phyloP scores from a whole-genome alignment of 345 rosid species.

The Populus davidiana region DNA sequence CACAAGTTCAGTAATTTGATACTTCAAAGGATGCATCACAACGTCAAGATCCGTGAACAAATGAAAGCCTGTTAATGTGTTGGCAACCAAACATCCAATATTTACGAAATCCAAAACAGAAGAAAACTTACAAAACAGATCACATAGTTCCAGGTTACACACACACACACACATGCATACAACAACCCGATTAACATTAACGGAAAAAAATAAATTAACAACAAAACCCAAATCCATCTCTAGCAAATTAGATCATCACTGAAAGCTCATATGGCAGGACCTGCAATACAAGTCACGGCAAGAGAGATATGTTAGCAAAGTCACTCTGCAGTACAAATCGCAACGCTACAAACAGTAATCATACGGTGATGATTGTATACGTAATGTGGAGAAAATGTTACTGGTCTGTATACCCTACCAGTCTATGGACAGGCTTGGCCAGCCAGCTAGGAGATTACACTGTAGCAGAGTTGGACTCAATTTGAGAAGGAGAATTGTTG shows the following conservation, averaged over 20 bases:
- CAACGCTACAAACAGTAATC: not conserved
- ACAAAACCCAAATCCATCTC: not conserved
- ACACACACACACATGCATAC: not conserved
- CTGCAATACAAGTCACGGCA: not conserved
- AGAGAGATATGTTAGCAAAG: not conserved
- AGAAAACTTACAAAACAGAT: slow-evolving; percentile 8
- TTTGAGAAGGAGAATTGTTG: not conserved
- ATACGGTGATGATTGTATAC: not conserved
- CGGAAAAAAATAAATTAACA: not conserved
- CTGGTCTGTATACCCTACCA: not conserved
- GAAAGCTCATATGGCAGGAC: slow-evolving; percentile 4
- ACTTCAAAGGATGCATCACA: not conserved
- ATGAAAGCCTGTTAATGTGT: slow-evolving; percentile 1
- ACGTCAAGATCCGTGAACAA: not conserved
- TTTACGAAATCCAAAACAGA: not conserved
- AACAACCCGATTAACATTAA: not conserved
- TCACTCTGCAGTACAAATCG: not conserved
- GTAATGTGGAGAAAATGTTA: not conserved
- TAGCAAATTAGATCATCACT: slow-evolving; percentile 1
- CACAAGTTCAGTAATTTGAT: not conserved
- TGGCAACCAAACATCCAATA: slow-evolving; percentile 11
- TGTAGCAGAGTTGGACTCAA: not conserved
- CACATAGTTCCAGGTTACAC: not conserved
- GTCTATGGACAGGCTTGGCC: slow-evolving; percentile 1
- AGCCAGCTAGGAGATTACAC: not conserved